phyloP scores from a whole-genome alignment of 2,329 filamentous ascomycete species.

The Venturia nashicola region DNA sequence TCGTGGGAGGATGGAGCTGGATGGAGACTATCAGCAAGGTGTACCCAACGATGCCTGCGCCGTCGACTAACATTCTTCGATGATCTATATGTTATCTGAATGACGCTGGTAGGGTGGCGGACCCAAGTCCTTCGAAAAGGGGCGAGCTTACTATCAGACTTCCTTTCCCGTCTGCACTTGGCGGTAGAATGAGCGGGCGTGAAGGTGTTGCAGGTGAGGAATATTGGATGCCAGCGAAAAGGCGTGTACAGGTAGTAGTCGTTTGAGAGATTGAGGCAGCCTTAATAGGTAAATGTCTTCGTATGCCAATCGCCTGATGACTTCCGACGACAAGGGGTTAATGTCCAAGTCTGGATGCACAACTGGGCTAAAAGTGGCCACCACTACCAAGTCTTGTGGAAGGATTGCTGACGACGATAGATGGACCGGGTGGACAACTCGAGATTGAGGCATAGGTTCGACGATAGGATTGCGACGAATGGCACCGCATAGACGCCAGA shows the following conservation, averaged over 20 bases:
- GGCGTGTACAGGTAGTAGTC: neutral
- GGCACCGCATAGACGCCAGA: neutral
- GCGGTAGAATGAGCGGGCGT: neutral
- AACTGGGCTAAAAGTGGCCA: neutral
- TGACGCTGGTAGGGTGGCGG: neutral
- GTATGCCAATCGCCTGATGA: neutral
- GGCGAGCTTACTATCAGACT: neutral
- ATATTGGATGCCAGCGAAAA: neutral
- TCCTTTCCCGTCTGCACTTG: neutral
- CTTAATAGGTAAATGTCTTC: neutral
- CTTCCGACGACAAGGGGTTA: neutral
- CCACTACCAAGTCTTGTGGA: constrained; percentile 3
- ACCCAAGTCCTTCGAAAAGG: neutral
- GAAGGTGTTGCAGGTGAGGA: neutral
- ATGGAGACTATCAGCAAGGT: neutral
- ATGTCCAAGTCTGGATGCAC: constrained; percentile 1
- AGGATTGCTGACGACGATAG: neutral
- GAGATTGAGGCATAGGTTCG: constrained; percentile 1
- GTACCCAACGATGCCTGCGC: neutral
- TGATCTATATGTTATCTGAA: neutral
- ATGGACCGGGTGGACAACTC: neutral
- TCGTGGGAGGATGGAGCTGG: neutral
- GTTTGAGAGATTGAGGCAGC: neutral
- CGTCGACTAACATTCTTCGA: neutral
- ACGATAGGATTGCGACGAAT: neutral